These are phyloP conservation scores for Amanita polypyramis DNA, from an alignment of 768 basidiomycete species.

Conservation along the genomic window DNA sequence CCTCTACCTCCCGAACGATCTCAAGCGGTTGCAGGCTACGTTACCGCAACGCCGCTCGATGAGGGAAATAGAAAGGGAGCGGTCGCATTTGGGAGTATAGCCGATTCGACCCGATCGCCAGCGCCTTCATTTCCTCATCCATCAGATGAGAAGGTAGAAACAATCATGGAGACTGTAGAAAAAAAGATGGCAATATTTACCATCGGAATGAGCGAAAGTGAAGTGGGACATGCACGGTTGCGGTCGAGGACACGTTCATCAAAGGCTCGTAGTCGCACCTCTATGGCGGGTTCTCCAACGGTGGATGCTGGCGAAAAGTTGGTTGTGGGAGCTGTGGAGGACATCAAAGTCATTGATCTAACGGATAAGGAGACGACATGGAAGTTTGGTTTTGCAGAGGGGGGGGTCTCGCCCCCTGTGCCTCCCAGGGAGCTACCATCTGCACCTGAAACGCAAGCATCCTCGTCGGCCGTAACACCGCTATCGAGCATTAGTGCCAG, in stretches of 20 bases:
- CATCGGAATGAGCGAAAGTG: constrained; percentile 3
- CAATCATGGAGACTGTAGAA: constrained; percentile 11
- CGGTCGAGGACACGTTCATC: constrained; percentile 21
- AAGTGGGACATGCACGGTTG: constrained; percentile 18
- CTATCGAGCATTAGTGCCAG: constrained; percentile 7
- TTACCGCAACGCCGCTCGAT: constrained; percentile 7
- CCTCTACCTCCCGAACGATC: constrained; percentile 14
- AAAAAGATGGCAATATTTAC: constrained; percentile 13
- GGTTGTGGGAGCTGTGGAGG: neutral
- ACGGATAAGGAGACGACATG: constrained; percentile 26
- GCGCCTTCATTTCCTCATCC: constrained; percentile 12
- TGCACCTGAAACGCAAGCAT: constrained; percentile 3
- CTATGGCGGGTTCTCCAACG: constrained; percentile 4
- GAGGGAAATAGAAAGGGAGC: constrained; percentile 14
- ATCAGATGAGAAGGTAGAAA: neutral
- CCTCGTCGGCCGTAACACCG: constrained; percentile 4
- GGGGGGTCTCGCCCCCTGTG: neutral
- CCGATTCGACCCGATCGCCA: constrained; percentile 18
- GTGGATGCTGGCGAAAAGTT: neutral
- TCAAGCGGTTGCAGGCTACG: constrained; percentile 25
- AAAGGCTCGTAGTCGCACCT: constrained; percentile 10
- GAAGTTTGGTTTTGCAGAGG: constrained; percentile 41
- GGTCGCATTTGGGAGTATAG: constrained; percentile 46
- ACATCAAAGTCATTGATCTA: constrained; percentile 19
- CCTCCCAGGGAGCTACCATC: neutral